phyloP scores from a whole-genome alignment of 768 basidiomycete species.

The Sutorius australiensis region DNA sequence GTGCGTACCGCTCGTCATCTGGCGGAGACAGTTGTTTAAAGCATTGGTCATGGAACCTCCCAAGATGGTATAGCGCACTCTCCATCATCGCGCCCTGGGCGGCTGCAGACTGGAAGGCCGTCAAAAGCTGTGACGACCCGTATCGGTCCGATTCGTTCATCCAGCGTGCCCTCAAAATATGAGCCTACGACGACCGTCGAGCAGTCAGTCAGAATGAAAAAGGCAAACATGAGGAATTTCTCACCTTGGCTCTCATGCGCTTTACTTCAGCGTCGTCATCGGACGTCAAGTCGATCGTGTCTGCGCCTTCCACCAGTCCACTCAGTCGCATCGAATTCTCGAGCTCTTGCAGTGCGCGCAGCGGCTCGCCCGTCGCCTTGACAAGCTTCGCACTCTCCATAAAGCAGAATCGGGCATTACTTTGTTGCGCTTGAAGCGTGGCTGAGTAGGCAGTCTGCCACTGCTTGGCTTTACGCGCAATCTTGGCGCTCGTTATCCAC shows the following conservation, averaged over 20 bases:
- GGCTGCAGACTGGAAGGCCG: constrained; percentile 51
- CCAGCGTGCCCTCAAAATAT: constrained; percentile 84
- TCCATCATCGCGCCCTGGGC: constrained; percentile 63
- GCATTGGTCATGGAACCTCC: constrained; percentile 82
- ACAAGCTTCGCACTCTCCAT: constrained; percentile 88
- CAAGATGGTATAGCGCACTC: constrained; percentile 80
- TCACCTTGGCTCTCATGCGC: constrained; percentile 69
- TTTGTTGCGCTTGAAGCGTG: constrained; percentile 81
- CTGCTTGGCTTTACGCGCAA: constrained; percentile 92
- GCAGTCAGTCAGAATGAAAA: neutral
- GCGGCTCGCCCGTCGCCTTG: constrained; percentile 71
- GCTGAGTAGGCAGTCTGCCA: constrained; percentile 97
- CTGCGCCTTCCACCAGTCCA: constrained; percentile 43
- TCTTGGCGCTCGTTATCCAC: constrained; percentile 94
- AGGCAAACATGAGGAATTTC: neutral
- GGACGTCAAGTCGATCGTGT: constrained; percentile 53
- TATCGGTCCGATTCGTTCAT: constrained; percentile 87
- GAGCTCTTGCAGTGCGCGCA: constrained; percentile 84
- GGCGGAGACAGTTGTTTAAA: constrained; percentile 49
- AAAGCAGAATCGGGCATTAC: constrained; percentile 69
- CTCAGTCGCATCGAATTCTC: constrained; percentile 63
- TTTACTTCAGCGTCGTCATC: constrained; percentile 48
- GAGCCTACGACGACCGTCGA: constrained; percentile 46
- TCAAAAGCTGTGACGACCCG: constrained; percentile 58
- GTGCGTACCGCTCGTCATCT: constrained; percentile 53